phyloP scores from a whole-genome alignment of 352 stramenopile species.

The Plasmopara muralis region DNA sequence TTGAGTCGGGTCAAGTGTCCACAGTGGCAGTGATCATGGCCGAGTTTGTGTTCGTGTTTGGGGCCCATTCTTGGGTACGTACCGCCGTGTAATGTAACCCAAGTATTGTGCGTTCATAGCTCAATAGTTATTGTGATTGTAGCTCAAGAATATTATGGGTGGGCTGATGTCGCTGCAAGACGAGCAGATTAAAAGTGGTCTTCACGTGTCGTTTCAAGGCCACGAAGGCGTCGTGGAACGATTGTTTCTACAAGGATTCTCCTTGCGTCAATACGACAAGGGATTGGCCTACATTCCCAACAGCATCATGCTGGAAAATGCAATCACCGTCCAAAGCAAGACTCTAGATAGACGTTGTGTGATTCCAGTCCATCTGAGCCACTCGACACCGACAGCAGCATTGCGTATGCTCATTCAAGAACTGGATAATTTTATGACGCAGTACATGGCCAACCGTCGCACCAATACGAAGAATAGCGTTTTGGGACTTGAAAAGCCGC shows the following conservation, averaged over 20 bases:
- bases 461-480: conserved; percentile 30
- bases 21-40: conserved; percentile 73
- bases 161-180: conserved; percentile 74
- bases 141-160: conserved; percentile 84
- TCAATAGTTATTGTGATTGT: conserved; percentile 1
- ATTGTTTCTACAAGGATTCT: conserved; percentile 78
- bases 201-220: conserved; percentile 62
- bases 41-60: conserved; percentile 74
- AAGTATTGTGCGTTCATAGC: background rate
- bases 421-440: conserved; percentile 47
- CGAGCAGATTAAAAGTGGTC: conserved; percentile 76
- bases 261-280: conserved; percentile 76
- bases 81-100: background rate
- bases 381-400: conserved; percentile 35
- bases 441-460: conserved; percentile 28
- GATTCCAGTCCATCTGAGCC: conserved; percentile 52
- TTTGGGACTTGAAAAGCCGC: conserved; percentile 41
- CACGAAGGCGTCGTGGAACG: conserved; percentile 79
- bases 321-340: conserved; percentile 65
- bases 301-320: conserved; percentile 67
- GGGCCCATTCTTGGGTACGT: conserved; percentile 71
- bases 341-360: conserved; percentile 45
- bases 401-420: conserved; percentile 73
- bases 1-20: conserved; percentile 74
- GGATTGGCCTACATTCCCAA: conserved; percentile 77